These are phyloP conservation scores for Erodium texanum DNA, from an alignment of 441 rosid genomes.

Conservation along the genomic window DNA sequence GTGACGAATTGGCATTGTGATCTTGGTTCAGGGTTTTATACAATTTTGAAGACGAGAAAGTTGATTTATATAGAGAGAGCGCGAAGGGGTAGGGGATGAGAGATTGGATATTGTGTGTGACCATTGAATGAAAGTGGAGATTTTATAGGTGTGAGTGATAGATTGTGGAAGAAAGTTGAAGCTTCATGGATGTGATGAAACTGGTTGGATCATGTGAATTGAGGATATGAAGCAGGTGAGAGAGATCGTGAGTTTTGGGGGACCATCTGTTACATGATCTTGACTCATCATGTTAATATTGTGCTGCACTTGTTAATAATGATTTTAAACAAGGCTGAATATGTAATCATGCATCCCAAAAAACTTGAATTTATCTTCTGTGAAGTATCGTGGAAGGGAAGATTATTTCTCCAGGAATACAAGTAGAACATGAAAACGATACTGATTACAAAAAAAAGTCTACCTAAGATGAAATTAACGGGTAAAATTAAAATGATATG, in stretches of 20 bases:
- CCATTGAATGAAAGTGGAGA: background rate
- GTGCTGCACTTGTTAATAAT: too few species aligned
- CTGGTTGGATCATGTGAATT: background rate
- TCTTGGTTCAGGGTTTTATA: too few species aligned
- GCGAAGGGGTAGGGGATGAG: background rate
- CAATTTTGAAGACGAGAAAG: too few species aligned
- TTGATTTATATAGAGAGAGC: background rate
- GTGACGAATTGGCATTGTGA: constrained; percentile 9
- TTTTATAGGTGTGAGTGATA: background rate
- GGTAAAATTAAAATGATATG: too few species aligned
- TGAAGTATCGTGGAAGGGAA: background rate
- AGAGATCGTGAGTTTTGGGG: background rate
- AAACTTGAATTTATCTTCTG: background rate
- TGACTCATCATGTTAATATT: too few species aligned
- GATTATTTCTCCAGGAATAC: too few species aligned
- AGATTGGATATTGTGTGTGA: background rate
- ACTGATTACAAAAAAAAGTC: too few species aligned
- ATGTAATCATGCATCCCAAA: too few species aligned
- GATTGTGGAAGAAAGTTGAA: too few species aligned
- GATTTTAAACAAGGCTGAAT: too few species aligned
- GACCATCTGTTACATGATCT: background rate
- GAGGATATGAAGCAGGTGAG: background rate
- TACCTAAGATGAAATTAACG: too few species aligned
- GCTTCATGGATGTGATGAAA: background rate
- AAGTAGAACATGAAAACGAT: too few species aligned